Evolutionary conservation across 768 basidiomycete species (phyloP).

Genomic region (Kwoniella pini): DNA sequence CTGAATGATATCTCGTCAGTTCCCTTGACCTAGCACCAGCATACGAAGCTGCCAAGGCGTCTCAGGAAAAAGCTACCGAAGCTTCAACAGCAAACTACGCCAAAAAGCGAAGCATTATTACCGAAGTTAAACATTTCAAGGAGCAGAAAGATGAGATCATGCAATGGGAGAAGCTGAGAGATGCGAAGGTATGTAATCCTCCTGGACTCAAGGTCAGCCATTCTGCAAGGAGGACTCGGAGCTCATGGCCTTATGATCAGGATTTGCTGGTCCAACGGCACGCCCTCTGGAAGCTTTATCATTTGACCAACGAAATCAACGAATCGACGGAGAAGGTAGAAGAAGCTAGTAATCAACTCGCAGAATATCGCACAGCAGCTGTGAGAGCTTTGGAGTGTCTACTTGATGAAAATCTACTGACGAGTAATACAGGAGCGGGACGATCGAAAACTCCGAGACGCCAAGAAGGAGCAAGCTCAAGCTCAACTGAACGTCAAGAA

Average conservation of each 20-base stretch:
- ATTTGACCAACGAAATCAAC: constrained; percentile 81
- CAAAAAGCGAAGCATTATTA: constrained; percentile 86
- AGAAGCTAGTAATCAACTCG: constrained; percentile 70
- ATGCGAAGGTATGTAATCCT: constrained; percentile 66
- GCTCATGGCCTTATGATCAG: constrained; percentile 54
- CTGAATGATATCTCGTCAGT: constrained; percentile 26
- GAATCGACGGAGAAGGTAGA: constrained; percentile 69
- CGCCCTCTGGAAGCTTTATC: constrained; percentile 81
- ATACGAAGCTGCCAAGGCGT: constrained; percentile 85
- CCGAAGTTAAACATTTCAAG: constrained; percentile 95
- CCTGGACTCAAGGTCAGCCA: too few species aligned
- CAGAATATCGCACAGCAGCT: constrained; percentile 69
- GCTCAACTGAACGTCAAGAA: constrained; percentile 73
- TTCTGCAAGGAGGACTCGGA: too few species aligned
- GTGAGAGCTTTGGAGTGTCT: constrained; percentile 27
- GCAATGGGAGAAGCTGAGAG: constrained; percentile 73
- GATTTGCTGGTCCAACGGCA: constrained; percentile 80
- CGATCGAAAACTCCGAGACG: constrained; percentile 70
- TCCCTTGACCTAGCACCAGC: constrained; percentile 84
- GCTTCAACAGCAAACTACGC: constrained; percentile 93
- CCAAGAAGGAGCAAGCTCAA: constrained; percentile 76
- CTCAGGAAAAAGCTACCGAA: constrained; percentile 86
- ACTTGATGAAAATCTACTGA: background rate
- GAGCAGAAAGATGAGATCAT: constrained; percentile 94
- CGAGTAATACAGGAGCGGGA: constrained; percentile 44